phyloP scores from a whole-genome alignment of 2,329 filamentous ascomycete genomes.

The Epichloe uncinata region DNA sequence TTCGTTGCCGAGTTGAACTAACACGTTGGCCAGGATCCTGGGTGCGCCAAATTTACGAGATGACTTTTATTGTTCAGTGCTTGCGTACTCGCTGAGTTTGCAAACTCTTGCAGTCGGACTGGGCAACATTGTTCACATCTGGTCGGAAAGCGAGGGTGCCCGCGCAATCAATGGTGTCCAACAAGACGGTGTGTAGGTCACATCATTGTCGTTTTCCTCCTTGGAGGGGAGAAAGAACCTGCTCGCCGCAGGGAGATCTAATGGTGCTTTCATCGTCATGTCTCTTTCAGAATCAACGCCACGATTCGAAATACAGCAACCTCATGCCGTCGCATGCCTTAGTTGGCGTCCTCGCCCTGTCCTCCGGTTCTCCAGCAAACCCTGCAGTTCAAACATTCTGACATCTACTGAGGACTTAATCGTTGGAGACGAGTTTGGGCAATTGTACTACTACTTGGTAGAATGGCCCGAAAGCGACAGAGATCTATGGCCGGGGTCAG shows the following conservation, averaged over 20 bases:
- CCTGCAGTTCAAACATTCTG: slow-evolving; percentile 29
- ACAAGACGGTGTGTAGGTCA: slow-evolving; percentile 42
- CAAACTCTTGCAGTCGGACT: slow-evolving; percentile 75
- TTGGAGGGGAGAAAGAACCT: slow-evolving; percentile 60
- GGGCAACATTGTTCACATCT: slow-evolving; percentile 67
- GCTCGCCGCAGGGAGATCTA: slow-evolving; percentile 69
- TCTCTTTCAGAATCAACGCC: slow-evolving; percentile 57
- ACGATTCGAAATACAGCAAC: slow-evolving; percentile 64
- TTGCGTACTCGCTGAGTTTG: slow-evolving; percentile 68
- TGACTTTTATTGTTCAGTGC: slow-evolving; percentile 86
- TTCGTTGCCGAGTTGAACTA: neutral
- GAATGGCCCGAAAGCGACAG: slow-evolving; percentile 66
- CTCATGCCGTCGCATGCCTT: slow-evolving; percentile 62
- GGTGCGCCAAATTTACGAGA: slow-evolving; percentile 83
- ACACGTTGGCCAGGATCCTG: slow-evolving; percentile 45
- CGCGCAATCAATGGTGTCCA: slow-evolving; percentile 26
- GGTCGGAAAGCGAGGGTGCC: slow-evolving; percentile 67
- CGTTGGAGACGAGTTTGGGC: slow-evolving; percentile 71
- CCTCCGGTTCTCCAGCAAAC: slow-evolving; percentile 37
- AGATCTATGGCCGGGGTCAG: slow-evolving; percentile 62
- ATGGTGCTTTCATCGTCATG: slow-evolving; percentile 65
- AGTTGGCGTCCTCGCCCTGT: slow-evolving; percentile 60
- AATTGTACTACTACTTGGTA: slow-evolving; percentile 76
- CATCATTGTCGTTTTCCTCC: slow-evolving; percentile 85
- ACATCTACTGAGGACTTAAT: slow-evolving; percentile 71